These are phyloP conservation scores for Naganishia cerealis DNA, from an alignment of 1,284 basidiomycete genomes.

Conservation along the genomic window DNA sequence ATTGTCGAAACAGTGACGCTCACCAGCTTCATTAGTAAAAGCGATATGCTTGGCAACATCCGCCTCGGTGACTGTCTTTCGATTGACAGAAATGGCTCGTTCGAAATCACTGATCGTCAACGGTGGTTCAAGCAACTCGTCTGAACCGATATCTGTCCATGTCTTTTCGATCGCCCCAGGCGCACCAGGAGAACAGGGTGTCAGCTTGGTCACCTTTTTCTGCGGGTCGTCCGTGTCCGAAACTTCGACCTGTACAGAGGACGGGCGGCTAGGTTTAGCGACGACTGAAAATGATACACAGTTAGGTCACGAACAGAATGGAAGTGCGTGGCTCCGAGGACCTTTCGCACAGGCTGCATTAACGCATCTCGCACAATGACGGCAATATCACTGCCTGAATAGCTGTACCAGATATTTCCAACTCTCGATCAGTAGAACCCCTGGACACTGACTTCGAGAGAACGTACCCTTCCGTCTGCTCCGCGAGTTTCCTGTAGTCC, in stretches of 20 bases:
- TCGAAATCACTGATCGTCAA: slow-evolving; percentile 79
- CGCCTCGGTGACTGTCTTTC: slow-evolving; percentile 83
- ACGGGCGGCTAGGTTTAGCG: background rate
- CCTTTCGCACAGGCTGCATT: slow-evolving; percentile 98
- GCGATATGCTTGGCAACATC: slow-evolving; percentile 89
- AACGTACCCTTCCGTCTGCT: slow-evolving; percentile 77
- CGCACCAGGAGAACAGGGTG: slow-evolving; percentile 94
- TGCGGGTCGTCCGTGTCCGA: slow-evolving; percentile 52
- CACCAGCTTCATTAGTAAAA: slow-evolving; percentile 78
- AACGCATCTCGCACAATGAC: slow-evolving; percentile 93
- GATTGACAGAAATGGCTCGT: slow-evolving; percentile 74
- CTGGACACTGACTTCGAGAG: background rate
- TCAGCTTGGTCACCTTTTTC: slow-evolving; percentile 65
- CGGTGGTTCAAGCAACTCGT: slow-evolving; percentile 83
- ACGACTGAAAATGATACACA: background rate
- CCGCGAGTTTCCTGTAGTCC: slow-evolving; percentile 80
- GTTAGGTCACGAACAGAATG: slow-evolving; percentile 55
- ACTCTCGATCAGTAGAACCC: background rate
- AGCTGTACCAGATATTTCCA: slow-evolving; percentile 55
- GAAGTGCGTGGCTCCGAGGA: slow-evolving; percentile 93
- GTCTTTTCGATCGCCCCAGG: slow-evolving; percentile 80
- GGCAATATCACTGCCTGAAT: slow-evolving; percentile 93
- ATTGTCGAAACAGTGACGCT: background rate
- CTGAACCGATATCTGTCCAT: slow-evolving; percentile 90
- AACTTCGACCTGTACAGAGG: slow-evolving; percentile 52